Percentiles rank a stretch among this genome's conserved stretches.
Conservation (phyloP, 139 green algal genomes). For the Raphidocelis subcapitata region DNA sequence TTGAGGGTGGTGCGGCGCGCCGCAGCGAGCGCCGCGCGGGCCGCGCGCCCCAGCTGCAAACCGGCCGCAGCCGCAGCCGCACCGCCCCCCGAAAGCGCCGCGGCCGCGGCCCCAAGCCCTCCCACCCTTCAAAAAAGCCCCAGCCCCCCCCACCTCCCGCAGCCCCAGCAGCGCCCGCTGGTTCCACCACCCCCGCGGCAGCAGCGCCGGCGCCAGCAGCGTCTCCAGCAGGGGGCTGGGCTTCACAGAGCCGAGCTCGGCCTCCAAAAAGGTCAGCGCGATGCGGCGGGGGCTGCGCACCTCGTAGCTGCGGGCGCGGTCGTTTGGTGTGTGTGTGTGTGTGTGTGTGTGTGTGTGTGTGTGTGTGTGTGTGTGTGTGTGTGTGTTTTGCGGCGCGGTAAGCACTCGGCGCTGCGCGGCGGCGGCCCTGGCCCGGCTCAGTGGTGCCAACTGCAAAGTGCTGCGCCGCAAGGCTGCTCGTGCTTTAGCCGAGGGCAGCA, state of each 20-base stretch:
- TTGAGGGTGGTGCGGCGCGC: background rate
- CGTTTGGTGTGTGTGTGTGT: background rate
- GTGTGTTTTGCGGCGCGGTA: too few relatives aligned
- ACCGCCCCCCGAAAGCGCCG: background rate
- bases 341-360: background rate
- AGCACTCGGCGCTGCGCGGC: too few relatives aligned
- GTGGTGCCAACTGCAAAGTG: too few relatives aligned
- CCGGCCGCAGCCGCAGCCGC: background rate
- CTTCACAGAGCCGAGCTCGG: constrained; percentile 26
- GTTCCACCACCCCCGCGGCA: constrained; percentile 41
- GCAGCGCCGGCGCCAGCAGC: constrained; percentile 47
- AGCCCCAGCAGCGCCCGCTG: constrained; percentile 50
- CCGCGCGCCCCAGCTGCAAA: background rate
- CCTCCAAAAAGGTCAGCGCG: constrained; percentile 44
- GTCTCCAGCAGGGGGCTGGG: constrained; percentile 35
- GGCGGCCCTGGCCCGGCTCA: too few relatives aligned
- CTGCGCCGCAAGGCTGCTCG: too few relatives aligned
- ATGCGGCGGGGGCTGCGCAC: constrained; percentile 47
- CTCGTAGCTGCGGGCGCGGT: constrained; percentile 49
- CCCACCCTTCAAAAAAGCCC: background rate
- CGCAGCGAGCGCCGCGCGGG: background rate
- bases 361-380: background rate
- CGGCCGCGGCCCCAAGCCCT: background rate
- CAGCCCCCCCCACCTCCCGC: constrained; percentile 25
- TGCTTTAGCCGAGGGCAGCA: too few relatives aligned